Percentiles rank a stretch among this genome's conserved stretches.
phyloP scores from a whole-genome alignment of 768 basidiomycete species.

The Tylopilus balloui region DNA sequence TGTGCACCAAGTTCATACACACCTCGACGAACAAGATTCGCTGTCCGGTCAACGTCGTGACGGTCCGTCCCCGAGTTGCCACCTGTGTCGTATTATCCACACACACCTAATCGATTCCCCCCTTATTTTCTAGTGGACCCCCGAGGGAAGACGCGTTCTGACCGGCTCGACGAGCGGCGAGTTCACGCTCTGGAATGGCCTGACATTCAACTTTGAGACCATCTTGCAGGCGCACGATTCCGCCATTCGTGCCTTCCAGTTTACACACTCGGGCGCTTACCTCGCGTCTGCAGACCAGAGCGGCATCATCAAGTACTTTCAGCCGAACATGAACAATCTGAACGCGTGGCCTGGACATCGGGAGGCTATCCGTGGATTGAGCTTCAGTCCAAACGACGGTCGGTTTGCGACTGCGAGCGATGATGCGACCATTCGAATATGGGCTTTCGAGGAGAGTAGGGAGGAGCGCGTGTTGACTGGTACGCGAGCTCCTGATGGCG shows the following conservation, averaged over 20 bases:
- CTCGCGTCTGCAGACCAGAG: slow-evolving; percentile 90
- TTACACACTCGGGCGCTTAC: slow-evolving; percentile 91
- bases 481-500: slow-evolving; percentile 18
- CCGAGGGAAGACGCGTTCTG: slow-evolving; percentile 87
- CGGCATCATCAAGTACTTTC: slow-evolving; percentile 97
- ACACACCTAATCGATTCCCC: background rate
- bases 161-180: slow-evolving; percentile 97
- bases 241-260: slow-evolving; percentile 83
- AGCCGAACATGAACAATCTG: slow-evolving; percentile 98
- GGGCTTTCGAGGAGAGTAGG: slow-evolving; percentile 89
- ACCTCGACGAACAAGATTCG: slow-evolving; percentile 98
- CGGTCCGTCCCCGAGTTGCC: slow-evolving; percentile 51
- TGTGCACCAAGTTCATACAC: slow-evolving; percentile 96
- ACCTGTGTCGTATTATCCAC: background rate
- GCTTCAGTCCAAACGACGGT: slow-evolving; percentile 88
- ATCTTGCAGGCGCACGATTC: slow-evolving; percentile 99
- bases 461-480: slow-evolving; percentile 88
- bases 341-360: slow-evolving; percentile 90
- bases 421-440: slow-evolving; percentile 90
- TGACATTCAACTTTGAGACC: slow-evolving; percentile 99
- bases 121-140: slow-evolving; percentile 74
- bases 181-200: slow-evolving; percentile 98
- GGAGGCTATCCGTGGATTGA: slow-evolving; percentile 90
- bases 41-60: slow-evolving; percentile 94
- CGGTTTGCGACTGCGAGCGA: slow-evolving; percentile 94